These are phyloP conservation scores for Recurvomyces mirabilis DNA, from an alignment of 495 filamentous ascomycete genomes.

Conservation along the genomic window DNA sequence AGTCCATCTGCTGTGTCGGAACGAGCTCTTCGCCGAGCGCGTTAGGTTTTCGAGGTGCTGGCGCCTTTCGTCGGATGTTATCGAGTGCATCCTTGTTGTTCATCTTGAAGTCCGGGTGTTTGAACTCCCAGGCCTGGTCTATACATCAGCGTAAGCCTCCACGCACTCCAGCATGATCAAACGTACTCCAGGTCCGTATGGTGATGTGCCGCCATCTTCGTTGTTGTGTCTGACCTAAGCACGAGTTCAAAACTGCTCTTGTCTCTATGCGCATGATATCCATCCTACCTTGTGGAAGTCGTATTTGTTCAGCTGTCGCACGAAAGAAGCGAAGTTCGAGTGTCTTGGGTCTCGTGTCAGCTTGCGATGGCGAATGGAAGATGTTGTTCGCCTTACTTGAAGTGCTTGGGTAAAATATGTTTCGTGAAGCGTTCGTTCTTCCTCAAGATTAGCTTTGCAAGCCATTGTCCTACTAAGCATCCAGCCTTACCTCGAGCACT, in stretches of 20 bases:
- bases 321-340: constrained; percentile 98
- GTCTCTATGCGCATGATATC: too few species aligned
- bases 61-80: constrained; percentile 92
- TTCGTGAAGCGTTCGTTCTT: constrained; percentile 99
- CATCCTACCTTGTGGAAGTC: constrained; percentile 99
- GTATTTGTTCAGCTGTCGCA: constrained; percentile 97
- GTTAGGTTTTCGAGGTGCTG: constrained; percentile 71
- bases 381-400: too few species aligned
- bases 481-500: constrained; percentile 42
- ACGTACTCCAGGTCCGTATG: constrained; percentile 81
- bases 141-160: constrained; percentile 15
- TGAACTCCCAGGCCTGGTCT: constrained; percentile 86
- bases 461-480: not conserved
- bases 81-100: constrained; percentile 95
- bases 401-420: constrained; percentile 47
- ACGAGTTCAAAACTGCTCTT: too few species aligned
- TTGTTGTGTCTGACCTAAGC: constrained; percentile 94
- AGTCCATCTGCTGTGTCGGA: constrained; percentile 77
- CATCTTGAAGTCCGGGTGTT: constrained; percentile 89
- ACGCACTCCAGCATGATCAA: not conserved
- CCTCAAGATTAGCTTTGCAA: not conserved
- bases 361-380: too few species aligned
- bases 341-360: constrained; percentile 93
- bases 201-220: constrained; percentile 83
- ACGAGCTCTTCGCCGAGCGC: constrained; percentile 57